These are phyloP conservation scores for Astrocystis sublimbata DNA, from an alignment of 495 filamentous ascomycete species.

Conservation along the genomic window DNA sequence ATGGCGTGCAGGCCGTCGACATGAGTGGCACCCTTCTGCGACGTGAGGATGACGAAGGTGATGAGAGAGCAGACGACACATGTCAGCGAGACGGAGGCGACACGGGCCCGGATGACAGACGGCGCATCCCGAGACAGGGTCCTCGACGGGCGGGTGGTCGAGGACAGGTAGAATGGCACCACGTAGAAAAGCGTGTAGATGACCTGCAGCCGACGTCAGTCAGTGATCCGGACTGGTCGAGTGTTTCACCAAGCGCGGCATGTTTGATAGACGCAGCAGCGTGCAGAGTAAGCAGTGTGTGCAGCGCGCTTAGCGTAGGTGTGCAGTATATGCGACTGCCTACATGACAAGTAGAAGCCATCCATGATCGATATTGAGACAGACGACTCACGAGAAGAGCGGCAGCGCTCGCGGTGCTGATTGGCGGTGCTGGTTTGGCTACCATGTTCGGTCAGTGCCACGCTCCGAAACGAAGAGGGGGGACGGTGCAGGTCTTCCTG, in stretches of 20 bases:
- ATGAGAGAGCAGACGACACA: constrained; percentile 60
- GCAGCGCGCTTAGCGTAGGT: too few relatives aligned
- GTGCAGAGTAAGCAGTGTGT: too few relatives aligned
- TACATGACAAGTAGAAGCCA: constrained; percentile 60
- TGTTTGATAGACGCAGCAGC: too few relatives aligned
- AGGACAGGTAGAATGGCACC: constrained; percentile 83
- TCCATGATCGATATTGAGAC: background rate
- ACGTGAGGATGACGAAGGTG: constrained; percentile 61
- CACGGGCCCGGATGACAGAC: constrained; percentile 83
- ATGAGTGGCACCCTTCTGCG: constrained; percentile 32
- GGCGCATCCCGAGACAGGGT: constrained; percentile 84
- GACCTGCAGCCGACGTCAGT: constrained; percentile 45
- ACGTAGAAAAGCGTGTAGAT: constrained; percentile 85
- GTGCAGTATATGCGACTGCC: too few relatives aligned
- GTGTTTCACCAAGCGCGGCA: too few relatives aligned
- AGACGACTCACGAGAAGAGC: constrained; percentile 33
- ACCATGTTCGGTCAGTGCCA: constrained; percentile 24
- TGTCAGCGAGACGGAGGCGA: constrained; percentile 72
- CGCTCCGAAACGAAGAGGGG: constrained; percentile 8
- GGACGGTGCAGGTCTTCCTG: background rate
- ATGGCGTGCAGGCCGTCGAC: constrained; percentile 61
- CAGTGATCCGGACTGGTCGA: too few relatives aligned
- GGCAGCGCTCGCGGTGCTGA: constrained; percentile 34
- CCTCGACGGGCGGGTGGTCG: constrained; percentile 76
- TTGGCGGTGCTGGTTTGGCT: constrained; percentile 38